Evolutionary conservation across 2,329 filamentous ascomycete species (phyloP), one percentile per base, ranked within the genome.

Genomic region (Alternaria brassicae): DNA sequence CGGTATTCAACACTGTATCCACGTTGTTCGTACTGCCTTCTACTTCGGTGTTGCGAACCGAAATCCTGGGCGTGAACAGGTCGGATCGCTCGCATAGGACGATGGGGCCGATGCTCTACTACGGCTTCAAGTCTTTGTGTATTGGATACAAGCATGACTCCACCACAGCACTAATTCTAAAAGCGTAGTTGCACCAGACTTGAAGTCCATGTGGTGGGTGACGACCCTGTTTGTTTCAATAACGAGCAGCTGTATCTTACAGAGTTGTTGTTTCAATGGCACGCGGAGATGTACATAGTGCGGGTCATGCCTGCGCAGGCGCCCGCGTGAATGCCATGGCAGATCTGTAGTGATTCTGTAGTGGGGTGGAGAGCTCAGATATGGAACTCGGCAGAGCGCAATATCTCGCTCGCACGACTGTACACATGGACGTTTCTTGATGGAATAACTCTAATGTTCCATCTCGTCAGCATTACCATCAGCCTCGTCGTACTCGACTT

Each of bases 41-140:
- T n/a, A n/a, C n/a, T n/a, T n/a, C n/a, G n/a, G n/a, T n/a, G n/a
- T n/a, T n/a, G 30, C 12, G 30, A 34, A n/a, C n/a, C 3, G 69
- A 73, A 41, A 84, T 78, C 12, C 73, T 69, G 30, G 79, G 72
- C 6, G 72, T 17, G n/a, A 39, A 19, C 7, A n/a, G 17, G 36
- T 10, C 15, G 10, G 0, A 0, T 10, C 19, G 36, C 1, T 19
- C n/a, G 17, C n/a, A n/a, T n/a, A n/a, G n/a, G 17, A 39, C n/a
- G 10, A 39, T 17, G 36, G 17, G n/a, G 19, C 6, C 9, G 17
- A 37, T 19, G 10, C 17, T 19, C 3, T n/a, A 37, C 7, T 7
- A 17, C 3, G 17, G n/a, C 36, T 37, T 37, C 36, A 37, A 15
- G 8, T 19, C 13, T 9, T 37, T 4, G 17, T 12, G 19, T 37